phyloP scores from a whole-genome alignment of 2,329 filamentous ascomycete species.

The Lecanicillium sp. region DNA sequence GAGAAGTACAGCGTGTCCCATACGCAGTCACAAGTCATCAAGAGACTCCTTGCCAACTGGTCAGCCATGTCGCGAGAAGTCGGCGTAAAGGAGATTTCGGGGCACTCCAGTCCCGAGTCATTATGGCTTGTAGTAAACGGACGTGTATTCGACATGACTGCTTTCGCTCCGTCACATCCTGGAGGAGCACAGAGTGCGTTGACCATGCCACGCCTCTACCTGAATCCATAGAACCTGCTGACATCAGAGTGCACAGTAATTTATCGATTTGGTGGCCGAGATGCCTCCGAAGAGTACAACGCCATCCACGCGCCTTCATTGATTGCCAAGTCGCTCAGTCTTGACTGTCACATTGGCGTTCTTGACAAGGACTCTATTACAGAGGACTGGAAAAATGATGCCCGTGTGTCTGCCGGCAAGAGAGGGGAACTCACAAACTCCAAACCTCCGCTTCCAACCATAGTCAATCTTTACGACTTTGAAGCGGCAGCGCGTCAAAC shows the following conservation, averaged over 20 bases:
- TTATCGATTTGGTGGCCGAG: constrained; percentile 15
- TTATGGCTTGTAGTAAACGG: constrained; percentile 62
- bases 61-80: constrained; percentile 17
- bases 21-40: no score
- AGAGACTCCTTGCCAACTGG: no score
- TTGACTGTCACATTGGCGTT: constrained; percentile 10
- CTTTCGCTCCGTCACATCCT: constrained; percentile 16
- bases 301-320: constrained; percentile 14
- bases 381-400: background rate
- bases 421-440: background rate
- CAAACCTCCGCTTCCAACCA: constrained; percentile 10
- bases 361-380: constrained; percentile 10
- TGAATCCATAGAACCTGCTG: background rate
- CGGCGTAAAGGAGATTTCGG: constrained; percentile 33
- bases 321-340: constrained; percentile 12
- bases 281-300: constrained; percentile 17
- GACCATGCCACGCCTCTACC: background rate
- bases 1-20: no score
- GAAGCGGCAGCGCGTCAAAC: constrained; percentile 11
- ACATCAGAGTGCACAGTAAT: constrained; percentile 12
- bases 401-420: background rate
- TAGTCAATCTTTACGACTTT: constrained; percentile 19
- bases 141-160: constrained; percentile 49
- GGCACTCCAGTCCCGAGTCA: constrained; percentile 37
- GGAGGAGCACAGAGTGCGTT: constrained; percentile 15